Evolutionary conservation across 768 basidiomycete genomes (phyloP), one percentile per base, ranked within the genome.

Genomic region (Dioszegia hungarica): DNA sequence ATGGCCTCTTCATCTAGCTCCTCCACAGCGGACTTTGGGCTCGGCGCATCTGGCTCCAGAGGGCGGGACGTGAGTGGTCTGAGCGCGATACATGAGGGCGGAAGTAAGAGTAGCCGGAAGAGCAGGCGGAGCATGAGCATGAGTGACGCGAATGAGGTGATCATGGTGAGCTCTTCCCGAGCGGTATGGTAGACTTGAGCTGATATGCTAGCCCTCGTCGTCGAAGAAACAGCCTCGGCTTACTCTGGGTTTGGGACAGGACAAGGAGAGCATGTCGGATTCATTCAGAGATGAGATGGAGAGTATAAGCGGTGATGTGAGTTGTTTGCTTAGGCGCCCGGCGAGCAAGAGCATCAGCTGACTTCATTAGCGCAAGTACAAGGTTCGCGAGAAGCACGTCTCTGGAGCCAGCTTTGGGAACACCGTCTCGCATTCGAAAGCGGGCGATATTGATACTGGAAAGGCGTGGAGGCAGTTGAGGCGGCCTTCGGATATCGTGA

Each of bases 401-500:
- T 89, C 94, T 34, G 89, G 88, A 64, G 90, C 91, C 9, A 84
- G 86, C 9, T 87, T 86, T 11, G 49, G 49, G 4, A 87, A 90
- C 67, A 83, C 83, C 59, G 80, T 90, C 41, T 81, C 85, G 5
- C 88, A 90, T 72, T 79, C 83, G 71, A 79, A 80, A 45, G 81
- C 83, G 24, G 86, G 87, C 37, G 93, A 94, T 73, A 80, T 93
- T 25, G 85, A 91, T 68, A 77, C 79, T 24, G 89, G 90, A 1
- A 77, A 79, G 68, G 90, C 92, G 4, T 97, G 93, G 94, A 82
- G 86, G 70, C 81, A 85, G 14, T 86, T 97, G 28, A 82, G 90
- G 63, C 79, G 91, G 22, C 91, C 93, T 10, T 94, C 91, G 1
- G 92, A 98, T 70, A 94, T 97, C 88, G 93, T 93, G 63, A 54